Evolutionary conservation across 345 rosid species (phyloP), one percentile per base, ranked within the genome.

Genomic region (Laguncularia racemosa): DNA sequence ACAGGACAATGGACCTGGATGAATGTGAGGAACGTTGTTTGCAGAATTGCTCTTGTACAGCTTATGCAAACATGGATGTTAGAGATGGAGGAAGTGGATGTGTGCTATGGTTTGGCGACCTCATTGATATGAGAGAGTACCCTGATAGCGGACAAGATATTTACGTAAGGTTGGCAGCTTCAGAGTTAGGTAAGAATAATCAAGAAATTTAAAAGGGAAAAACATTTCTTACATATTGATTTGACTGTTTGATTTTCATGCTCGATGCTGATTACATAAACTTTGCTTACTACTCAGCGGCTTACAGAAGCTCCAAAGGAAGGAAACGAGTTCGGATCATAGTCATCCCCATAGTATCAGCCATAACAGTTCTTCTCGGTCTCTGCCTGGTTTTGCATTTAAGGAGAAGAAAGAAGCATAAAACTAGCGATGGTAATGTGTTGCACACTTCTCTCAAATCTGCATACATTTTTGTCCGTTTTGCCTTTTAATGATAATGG

Each of bases 81-180:
- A 59, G 56, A 0, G 58, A 20, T 13, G 63, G 56, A 52, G 81
- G 84, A 6, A 55, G 48, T 4, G 77, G 77, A 26, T 76, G 84
- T 16, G 38, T 69, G 50, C 57, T 66, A 56, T 71, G 84, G 79
- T 69, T 63, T 20, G 64, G 53, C 0, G 71, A 76, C 12, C 18
- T 79, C n/a, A 28, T 71, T 6, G 69, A 79, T 18, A 50, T 68
- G 1, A 71, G 56, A 55, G 19, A 38, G 28, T 21, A 33, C 12
- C 0, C 20, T 1, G 21, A 44, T 4, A 14, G 50, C 12, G 71
- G 68, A 38, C 78, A 70, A 20, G 64, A 68, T 21, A 17, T 78
- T 21, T 70, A 61, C 6, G 15, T 75, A 13, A 38, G 69, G 15
- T 18, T 75, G 33, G 19, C 62, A 13, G 59, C 61, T 14, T 64